Evolutionary conservation across 129 eudicot species (phyloP), one percentile per base, ranked within the genome.

Genomic region (Oenanthe sinensis): DNA sequence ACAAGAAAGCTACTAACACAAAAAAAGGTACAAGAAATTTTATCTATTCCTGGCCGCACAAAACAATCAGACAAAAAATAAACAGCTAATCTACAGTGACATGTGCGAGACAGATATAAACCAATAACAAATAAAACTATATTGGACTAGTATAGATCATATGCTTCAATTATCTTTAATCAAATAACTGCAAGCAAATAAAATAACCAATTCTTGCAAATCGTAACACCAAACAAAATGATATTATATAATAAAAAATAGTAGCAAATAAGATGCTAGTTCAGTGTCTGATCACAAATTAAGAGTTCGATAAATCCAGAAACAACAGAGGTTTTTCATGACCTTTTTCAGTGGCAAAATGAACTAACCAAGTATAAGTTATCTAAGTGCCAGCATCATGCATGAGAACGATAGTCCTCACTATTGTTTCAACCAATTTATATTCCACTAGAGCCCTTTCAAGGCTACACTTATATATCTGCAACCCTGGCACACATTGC

Each of bases 1-100:
- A 46, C 20, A 46, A 74, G 30, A 47, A 50, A 44, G 6, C 48
- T 75, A 78, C 67, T 58, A 58, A 58, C 67, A 30, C 68, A 45
- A 24, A 19, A n/a, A 15, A 43, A 28, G 50, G 77, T 1, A 26
- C 20, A 46, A 74, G 30, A 47, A 30, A n/a, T 60, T 74, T 48
- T 39, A 44, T 44, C n/a, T 4, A 72, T 43, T 36, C 26, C 55
- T 74, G 71, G 75, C 84, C 73, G 76, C 74, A 63, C 65, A 37
- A 78, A 28, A 42, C 40, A 74, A 26, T 26, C 9, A 13, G 5
- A 46, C 2, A 19, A 15, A 43, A 45, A 17, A 46, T 11, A 70
- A 65, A 68, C 74, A 86, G 15, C 63, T 78, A 86, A 62, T 70
- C 75, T 44, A 49, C 49, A 0, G 75, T 46, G 36, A 37, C 48